Percentiles rank a stretch among this genome's conserved stretches.
phyloP scores from a whole-genome alignment of 73 alveolate species.

The Blepharisma japonicum region DNA sequence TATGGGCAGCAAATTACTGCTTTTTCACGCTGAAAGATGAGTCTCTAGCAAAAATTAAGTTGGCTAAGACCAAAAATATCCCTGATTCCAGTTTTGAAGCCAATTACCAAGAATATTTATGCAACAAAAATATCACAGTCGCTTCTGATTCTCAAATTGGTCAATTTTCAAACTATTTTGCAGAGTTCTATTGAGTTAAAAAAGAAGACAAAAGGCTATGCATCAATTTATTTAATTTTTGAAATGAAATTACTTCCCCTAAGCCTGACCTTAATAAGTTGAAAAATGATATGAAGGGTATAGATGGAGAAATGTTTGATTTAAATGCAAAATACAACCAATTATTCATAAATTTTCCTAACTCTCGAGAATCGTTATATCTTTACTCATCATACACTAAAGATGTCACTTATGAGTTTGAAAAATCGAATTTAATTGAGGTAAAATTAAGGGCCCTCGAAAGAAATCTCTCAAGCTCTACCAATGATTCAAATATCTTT shows the following conservation, averaged over 20 bases:
- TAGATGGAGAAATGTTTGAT: neutral
- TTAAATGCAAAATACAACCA: neutral
- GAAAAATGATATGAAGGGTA: neutral
- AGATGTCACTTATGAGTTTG: neutral
- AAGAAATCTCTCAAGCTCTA: neutral
- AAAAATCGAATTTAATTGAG: neutral
- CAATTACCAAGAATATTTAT: neutral
- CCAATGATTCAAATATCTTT: neutral
- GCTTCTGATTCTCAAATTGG: neutral
- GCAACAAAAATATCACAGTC: neutral
- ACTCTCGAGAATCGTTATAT: neutral
- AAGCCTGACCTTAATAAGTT: neutral
- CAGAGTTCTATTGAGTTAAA: neutral
- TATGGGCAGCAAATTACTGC: constrained; percentile 13
- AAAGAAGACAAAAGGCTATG: neutral
- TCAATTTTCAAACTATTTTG: neutral
- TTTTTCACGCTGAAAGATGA: constrained; percentile 6
- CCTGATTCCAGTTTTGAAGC: neutral
- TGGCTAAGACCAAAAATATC: neutral
- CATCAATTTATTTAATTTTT: neutral
- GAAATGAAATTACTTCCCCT: neutral
- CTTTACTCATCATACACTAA: neutral
- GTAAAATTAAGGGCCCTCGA: neutral
- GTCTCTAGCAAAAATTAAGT: neutral
- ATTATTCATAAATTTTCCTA: neutral